Evolutionary conservation across 2,329 filamentous ascomycete species (phyloP), one percentile per base, ranked within the genome.

Genomic region (Ascomycota sp.): DNA sequence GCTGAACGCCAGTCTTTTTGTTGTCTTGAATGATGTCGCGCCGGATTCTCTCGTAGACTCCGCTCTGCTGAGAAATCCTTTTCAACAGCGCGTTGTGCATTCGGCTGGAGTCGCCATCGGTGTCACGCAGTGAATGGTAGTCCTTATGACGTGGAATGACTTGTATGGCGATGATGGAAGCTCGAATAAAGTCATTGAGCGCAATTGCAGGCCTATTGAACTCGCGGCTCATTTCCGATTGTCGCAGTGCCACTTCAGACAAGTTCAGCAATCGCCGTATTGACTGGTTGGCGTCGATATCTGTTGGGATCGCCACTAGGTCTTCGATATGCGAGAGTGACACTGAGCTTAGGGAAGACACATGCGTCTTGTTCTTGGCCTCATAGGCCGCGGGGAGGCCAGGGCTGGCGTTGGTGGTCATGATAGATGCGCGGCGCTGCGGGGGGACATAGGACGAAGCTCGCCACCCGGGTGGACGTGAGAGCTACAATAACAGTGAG

Each of bases 151-250:
- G 63, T 2, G 80, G 78, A 19, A 95, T 74, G 25, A 74, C 57
- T 32, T 86, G 73, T 30, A 83, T 63, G 10, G 78, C 67, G 32
- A 94, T 76, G 33, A 83, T 73, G 35, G 68, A 83, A 8, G 85
- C 80, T 37, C 75, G 69, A 33, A 95, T 65, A 45, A 86, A 95
- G 36, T 92, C 79, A 38, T 77, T 69, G 32, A 92, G 75, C 3
- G 85, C 85, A 23, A 71, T 51, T 44, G 89, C 82, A 4, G 73
- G 69, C 23, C 71, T 61, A 19, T 67, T 57, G 51, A 78, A 75
- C 35, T 67, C 65, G 34, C 72, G 59, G 33, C 63, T 58, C 30
- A 64, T 66, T 37, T 71, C 65, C 23, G 79, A 75, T 40, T 68
- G 62, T 35, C 61, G 60, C 34, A 73, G 56, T 28, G 59, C 57